Percentiles rank a stretch among this genome's conserved stretches.
Evolutionary conservation across 2,329 filamentous ascomycete species (phyloP).

Genomic region (Raffaelea albimanens): DNA sequence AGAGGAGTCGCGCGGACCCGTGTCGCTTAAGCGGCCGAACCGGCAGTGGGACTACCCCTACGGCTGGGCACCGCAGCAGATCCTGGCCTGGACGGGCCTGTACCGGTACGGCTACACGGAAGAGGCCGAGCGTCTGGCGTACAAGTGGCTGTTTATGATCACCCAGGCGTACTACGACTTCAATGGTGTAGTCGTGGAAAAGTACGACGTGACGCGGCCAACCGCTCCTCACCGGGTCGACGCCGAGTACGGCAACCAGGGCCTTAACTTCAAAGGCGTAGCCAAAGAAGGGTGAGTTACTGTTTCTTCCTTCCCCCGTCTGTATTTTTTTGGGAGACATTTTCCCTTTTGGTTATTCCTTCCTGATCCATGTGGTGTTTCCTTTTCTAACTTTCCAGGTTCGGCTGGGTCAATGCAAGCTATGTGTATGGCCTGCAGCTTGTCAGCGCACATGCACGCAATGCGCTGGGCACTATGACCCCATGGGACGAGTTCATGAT

Average conservation of each 20-base stretch:
- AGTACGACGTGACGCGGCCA: slow-evolving; percentile 90
- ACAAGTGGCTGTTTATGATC: slow-evolving; percentile 98
- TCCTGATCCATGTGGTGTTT: background rate
- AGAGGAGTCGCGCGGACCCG: slow-evolving; percentile 71
- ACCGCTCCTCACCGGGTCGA: slow-evolving; percentile 89
- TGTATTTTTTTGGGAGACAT: background rate
- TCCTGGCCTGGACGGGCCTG: slow-evolving; percentile 91
- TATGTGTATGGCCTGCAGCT: slow-evolving; percentile 91
- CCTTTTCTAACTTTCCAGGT: slow-evolving; percentile 42
- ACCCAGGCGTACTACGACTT: slow-evolving; percentile 97
- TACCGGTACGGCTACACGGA: slow-evolving; percentile 86
- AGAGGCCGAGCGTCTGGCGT: slow-evolving; percentile 80
- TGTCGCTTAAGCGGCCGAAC: slow-evolving; percentile 78
- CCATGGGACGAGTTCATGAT: slow-evolving; percentile 75
- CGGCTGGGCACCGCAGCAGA: slow-evolving; percentile 97
- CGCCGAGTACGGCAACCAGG: slow-evolving; percentile 97
- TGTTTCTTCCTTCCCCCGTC: background rate
- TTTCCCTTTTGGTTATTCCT: background rate
- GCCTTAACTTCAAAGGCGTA: slow-evolving; percentile 88
- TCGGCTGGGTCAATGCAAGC: slow-evolving; percentile 98
- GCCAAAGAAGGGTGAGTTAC: slow-evolving; percentile 82
- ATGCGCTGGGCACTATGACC: slow-evolving; percentile 79
- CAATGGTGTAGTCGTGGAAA: slow-evolving; percentile 96
- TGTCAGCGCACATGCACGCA: slow-evolving; percentile 78
- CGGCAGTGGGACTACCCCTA: slow-evolving; percentile 98